Conservation (phyloP, 129 eudicot genomes). For the Flaveria trinervia region DNA sequence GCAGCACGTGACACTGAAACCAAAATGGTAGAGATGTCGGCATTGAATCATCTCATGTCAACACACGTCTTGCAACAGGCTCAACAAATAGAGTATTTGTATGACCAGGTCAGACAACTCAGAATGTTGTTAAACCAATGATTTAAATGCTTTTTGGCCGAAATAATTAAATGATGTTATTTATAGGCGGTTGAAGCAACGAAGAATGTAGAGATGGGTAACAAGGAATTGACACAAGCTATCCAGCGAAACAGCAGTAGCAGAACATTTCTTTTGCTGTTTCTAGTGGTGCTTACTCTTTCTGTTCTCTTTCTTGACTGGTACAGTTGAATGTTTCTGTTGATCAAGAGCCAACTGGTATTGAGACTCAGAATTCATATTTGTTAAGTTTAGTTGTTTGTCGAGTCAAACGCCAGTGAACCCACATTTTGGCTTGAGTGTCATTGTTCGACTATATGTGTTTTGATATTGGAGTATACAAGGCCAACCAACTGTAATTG, state of each 20-base stretch:
- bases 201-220: conserved; percentile 79
- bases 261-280: conserved; percentile 82
- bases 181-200: conserved; percentile 91
- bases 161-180: neutral
- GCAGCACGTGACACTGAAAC: conserved; percentile 90
- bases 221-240: conserved; percentile 82
- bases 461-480: neutral
- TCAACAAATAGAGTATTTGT: conserved; percentile 80
- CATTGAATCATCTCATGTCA: conserved; percentile 92
- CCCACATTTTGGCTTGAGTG: neutral
- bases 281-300: conserved; percentile 69
- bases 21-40: conserved; percentile 95
- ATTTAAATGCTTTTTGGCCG: neutral
- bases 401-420: neutral
- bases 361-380: neutral
- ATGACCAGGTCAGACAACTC: conserved; percentile 73
- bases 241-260: conserved; percentile 85
- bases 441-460: neutral
- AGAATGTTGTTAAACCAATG: neutral
- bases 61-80: conserved; percentile 94
- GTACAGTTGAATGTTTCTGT: conserved; percentile 48
- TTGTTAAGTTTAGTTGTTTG: neutral
- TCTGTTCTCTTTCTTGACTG: conserved; percentile 89
- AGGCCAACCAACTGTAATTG: neutral
- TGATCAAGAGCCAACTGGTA: neutral